phyloP scores from a whole-genome alignment of 2,329 filamentous ascomycete genomes.

The Tolypocladium album region DNA sequence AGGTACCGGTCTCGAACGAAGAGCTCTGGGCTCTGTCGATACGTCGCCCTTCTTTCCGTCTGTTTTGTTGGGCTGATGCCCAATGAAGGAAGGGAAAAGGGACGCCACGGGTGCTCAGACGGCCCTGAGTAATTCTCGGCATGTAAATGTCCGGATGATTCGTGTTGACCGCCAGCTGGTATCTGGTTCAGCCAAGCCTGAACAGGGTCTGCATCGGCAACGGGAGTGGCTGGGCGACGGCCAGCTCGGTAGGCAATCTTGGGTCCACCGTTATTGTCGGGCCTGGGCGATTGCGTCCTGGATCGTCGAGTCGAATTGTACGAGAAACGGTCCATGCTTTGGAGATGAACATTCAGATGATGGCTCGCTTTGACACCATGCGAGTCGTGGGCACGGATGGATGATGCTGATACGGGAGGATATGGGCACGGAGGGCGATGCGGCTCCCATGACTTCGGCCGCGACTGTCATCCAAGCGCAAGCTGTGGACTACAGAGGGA shows the following conservation, averaged over 20 bases:
- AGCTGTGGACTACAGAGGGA: not conserved
- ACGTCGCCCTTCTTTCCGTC: not conserved
- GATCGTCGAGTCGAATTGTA: not conserved
- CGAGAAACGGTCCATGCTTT: not conserved
- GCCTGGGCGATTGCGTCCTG: not conserved
- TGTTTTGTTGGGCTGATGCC: not conserved
- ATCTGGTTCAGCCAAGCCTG: conserved; percentile 1
- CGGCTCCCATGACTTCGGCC: not conserved
- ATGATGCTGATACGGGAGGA: not conserved
- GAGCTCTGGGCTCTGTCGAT: not conserved
- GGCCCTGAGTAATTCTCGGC: not conserved
- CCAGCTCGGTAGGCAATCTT: not conserved
- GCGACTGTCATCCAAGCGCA: not conserved
- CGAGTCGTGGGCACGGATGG: not conserved
- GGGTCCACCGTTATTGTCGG: not conserved
- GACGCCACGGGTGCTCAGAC: not conserved
- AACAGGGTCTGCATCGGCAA: not conserved
- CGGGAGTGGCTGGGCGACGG: not conserved
- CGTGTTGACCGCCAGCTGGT: not conserved
- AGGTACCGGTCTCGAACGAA: conserved; percentile 2
- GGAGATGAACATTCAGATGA: not conserved
- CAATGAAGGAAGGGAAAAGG: not conserved
- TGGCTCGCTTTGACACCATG: not conserved
- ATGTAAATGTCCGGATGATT: too few relatives aligned
- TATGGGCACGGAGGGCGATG: not conserved